Conservation (phyloP, 805 yeast species). For the Metschnikowia amazonensis region DNA sequence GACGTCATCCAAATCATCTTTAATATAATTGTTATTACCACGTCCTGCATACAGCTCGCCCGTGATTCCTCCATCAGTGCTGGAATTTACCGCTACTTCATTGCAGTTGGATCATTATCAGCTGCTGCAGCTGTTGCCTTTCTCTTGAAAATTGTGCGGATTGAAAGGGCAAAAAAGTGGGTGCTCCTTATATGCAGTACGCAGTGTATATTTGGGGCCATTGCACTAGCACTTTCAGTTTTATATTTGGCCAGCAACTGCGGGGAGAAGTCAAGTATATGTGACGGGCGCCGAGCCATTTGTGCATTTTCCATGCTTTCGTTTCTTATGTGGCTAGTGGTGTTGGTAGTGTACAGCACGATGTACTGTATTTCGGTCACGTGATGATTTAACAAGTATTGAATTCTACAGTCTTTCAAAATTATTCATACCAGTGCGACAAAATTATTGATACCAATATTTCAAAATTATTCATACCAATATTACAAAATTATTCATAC, state of each 20-base stretch:
- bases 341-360: constrained; percentile 36
- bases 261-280: not conserved
- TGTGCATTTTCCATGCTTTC: constrained; percentile 37
- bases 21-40: constrained; percentile 26
- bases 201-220: constrained; percentile 31
- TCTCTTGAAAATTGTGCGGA: constrained; percentile 34
- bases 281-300: not conserved
- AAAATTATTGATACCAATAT: too few species aligned
- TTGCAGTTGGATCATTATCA: constrained; percentile 34
- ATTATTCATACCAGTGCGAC: too few species aligned
- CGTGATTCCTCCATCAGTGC: constrained; percentile 22
- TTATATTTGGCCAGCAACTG: constrained; percentile 20
- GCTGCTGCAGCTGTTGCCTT: constrained; percentile 33
- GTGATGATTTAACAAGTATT: too few species aligned
- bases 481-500: too few species aligned
- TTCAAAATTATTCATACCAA: too few species aligned
- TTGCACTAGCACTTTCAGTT: constrained; percentile 31
- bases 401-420: too few species aligned
- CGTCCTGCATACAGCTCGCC: constrained; percentile 24
- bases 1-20: constrained; percentile 30
- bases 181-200: constrained; percentile 39
- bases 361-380: constrained; percentile 39
- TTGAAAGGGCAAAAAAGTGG: constrained; percentile 29
- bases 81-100: constrained; percentile 34
- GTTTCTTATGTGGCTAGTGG: constrained; percentile 36